A percentile compares a stretch with the other conserved stretches of the same genome.
Evolutionary conservation across 352 stramenopile species (phyloP).

Genomic region (Pythium brassicae): DNA sequence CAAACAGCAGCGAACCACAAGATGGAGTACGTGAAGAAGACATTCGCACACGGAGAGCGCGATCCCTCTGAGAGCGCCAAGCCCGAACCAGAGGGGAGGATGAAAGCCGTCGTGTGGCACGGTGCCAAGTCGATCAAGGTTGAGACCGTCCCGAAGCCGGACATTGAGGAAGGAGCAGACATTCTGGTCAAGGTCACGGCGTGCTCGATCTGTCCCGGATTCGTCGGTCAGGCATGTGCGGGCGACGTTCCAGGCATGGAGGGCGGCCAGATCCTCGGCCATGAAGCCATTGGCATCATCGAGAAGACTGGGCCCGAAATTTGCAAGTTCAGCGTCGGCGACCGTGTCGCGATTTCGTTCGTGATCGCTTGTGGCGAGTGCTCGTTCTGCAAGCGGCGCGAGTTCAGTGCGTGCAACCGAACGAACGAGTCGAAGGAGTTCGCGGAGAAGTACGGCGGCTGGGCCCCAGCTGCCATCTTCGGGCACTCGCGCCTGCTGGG

Average conservation of each 20-base stretch:
- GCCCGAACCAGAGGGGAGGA: slow-evolving; percentile 19
- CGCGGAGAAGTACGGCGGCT: slow-evolving; percentile 57
- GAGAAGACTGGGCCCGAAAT: slow-evolving; percentile 47
- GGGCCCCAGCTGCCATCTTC: slow-evolving; percentile 58
- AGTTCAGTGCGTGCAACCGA: slow-evolving; percentile 67
- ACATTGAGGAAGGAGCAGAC: slow-evolving; percentile 46
- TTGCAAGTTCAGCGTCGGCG: slow-evolving; percentile 44
- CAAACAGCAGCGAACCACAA: neutral
- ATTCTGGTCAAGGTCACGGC: slow-evolving; percentile 64
- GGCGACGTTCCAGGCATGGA: slow-evolving; percentile 39
- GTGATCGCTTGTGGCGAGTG: slow-evolving; percentile 66
- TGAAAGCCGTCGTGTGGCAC: slow-evolving; percentile 60
- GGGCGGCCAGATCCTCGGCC: slow-evolving; percentile 61
- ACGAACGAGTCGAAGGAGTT: slow-evolving; percentile 71
- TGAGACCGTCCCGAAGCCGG: slow-evolving; percentile 50
- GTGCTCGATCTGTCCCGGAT: slow-evolving; percentile 54
- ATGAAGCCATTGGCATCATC: slow-evolving; percentile 64
- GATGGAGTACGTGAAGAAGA: slow-evolving; percentile 34
- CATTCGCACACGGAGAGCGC: slow-evolving; percentile 18
- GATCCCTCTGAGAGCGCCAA: slow-evolving; percentile 8
- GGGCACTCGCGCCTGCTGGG: slow-evolving; percentile 45
- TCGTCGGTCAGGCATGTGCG: slow-evolving; percentile 33
- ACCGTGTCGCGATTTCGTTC: slow-evolving; percentile 74
- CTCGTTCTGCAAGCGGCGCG: slow-evolving; percentile 50
- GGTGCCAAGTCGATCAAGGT: slow-evolving; percentile 47